A percentile compares a stretch with the other conserved stretches of the same genome.
Conservation (phyloP, 208 protist genomes). For the Leishmania turanica region DNA sequence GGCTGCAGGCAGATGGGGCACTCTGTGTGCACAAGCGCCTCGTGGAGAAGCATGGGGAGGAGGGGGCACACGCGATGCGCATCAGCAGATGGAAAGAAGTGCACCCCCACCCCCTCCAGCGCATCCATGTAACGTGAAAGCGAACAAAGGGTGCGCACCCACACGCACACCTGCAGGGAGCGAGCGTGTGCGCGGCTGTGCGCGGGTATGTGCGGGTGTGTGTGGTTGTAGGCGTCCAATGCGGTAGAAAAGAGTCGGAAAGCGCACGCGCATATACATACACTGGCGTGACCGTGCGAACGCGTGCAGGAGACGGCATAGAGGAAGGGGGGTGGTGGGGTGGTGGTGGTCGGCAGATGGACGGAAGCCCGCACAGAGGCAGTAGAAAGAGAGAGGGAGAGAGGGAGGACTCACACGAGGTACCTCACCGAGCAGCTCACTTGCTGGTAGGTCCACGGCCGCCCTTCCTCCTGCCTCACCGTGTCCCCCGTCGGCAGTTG, state of each 20-base stretch:
- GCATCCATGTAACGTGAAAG: not conserved
- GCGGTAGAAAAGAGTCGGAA: not conserved
- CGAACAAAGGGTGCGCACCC: not conserved
- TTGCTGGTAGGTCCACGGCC: not conserved
- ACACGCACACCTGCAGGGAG: not conserved
- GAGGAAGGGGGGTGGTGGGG: not conserved
- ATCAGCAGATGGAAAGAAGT: not conserved
- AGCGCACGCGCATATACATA: not conserved
- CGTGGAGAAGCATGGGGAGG: conserved; percentile 12
- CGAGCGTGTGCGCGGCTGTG: no score
- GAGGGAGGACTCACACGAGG: not conserved
- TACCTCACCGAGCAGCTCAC: not conserved
- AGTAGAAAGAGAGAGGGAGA: not conserved
- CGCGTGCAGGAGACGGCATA: not conserved
- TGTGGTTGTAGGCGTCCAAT: not conserved
- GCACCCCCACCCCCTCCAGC: not conserved
- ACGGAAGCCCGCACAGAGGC: not conserved
- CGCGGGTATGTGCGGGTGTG: no score
- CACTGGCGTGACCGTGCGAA: not conserved
- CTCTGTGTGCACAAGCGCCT: conserved; percentile 56
- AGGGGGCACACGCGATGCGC: not conserved
- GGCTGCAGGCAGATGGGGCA: conserved; percentile 84
- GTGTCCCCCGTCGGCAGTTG: not conserved
- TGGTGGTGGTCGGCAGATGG: no score
- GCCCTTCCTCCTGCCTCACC: not conserved